A percentile compares a stretch with the other conserved stretches of the same genome.
Conservation (phyloP, 2,329 filamentous ascomycete species). For the Trichophyton verrucosum region DNA sequence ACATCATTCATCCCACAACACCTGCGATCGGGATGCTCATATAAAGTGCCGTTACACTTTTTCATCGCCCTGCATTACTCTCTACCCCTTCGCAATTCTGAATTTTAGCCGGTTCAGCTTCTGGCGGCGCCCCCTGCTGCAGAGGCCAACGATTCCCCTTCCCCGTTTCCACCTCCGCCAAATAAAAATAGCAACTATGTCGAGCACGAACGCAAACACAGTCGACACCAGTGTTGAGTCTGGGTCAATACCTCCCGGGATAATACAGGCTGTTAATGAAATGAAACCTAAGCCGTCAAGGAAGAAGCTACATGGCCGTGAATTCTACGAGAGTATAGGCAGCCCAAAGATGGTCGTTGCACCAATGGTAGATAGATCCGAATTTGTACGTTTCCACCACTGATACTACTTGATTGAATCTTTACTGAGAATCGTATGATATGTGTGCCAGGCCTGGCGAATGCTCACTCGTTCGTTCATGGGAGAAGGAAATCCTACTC, state of each 20-base stretch:
- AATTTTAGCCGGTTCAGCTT: neutral
- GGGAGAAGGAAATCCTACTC: conserved; percentile 48
- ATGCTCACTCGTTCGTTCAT: conserved; percentile 92
- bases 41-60: too few species aligned
- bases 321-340: conserved; percentile 90
- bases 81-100: neutral
- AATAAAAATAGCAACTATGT: neutral
- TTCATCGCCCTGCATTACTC: too few species aligned
- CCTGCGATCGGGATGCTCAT: too few species aligned
- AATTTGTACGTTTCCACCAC: conserved; percentile 57
- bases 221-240: too few species aligned
- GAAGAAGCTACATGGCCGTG: conserved; percentile 63
- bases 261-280: neutral
- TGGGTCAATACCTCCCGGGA: neutral
- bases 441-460: conserved; percentile 67
- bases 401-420: conserved; percentile 7
- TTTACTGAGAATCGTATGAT: neutral
- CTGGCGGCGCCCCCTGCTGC: neutral
- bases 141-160: neutral
- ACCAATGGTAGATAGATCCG: conserved; percentile 96
- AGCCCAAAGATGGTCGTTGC: conserved; percentile 83
- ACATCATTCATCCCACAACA: neutral
- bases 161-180: neutral
- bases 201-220: neutral
- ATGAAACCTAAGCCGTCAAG: neutral